These are phyloP conservation scores for Fusarium nodosum DNA, from an alignment of 2,329 filamentous ascomycete genomes.

Conservation along the genomic window DNA sequence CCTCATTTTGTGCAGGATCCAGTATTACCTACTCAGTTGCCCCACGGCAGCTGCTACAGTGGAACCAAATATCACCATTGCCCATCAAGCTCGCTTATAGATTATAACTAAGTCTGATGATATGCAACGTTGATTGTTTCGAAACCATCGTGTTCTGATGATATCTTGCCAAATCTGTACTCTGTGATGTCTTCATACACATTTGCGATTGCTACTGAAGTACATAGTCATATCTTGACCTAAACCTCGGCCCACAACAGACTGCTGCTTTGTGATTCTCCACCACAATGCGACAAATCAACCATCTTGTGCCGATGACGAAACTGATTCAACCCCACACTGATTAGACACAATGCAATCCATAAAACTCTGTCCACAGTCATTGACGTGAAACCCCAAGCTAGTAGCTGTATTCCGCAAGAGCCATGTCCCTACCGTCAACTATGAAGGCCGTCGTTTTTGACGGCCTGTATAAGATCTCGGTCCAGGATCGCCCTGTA, in stretches of 20 bases:
- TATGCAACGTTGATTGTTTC: not conserved
- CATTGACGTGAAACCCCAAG: not conserved
- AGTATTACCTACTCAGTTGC: not conserved
- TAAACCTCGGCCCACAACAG: not conserved
- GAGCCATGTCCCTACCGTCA: slow-evolving; percentile 52
- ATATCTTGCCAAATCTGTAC: not conserved
- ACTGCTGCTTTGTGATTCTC: slow-evolving; percentile 15
- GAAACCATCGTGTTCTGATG: not conserved
- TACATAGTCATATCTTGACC: not conserved
- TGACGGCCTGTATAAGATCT: slow-evolving; percentile 80
- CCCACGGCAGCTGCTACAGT: slow-evolving; percentile 7
- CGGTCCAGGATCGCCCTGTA: slow-evolving; percentile 82
- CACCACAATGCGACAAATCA: slow-evolving; percentile 25
- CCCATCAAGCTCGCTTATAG: slow-evolving; percentile 3
- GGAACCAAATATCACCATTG: not conserved
- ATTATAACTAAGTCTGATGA: not conserved
- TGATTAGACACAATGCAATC: not conserved
- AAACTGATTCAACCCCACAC: slow-evolving; percentile 38
- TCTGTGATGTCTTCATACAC: not conserved
- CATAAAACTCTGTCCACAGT: slow-evolving; percentile 15
- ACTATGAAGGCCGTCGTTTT: slow-evolving; percentile 94
- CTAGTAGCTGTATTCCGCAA: not conserved
- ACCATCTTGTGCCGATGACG: slow-evolving; percentile 31
- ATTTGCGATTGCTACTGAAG: not conserved
- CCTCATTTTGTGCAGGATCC: not conserved